phyloP scores from a whole-genome alignment of 2,329 filamentous ascomycete genomes.

The Phialocephala subalpina region DNA sequence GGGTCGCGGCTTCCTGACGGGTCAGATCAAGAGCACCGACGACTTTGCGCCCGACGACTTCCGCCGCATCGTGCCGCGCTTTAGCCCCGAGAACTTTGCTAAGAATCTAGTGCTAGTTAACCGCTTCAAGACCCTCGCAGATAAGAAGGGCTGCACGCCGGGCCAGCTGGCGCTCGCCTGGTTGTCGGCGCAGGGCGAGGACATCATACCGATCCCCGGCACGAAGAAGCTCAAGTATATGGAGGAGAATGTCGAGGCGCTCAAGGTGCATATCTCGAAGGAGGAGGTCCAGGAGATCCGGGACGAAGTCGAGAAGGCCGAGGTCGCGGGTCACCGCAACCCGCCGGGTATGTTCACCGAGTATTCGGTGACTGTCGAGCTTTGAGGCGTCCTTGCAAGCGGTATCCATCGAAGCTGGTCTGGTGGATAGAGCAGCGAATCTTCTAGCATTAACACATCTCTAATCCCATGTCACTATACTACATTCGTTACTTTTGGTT shows the following conservation, averaged over 20 bases:
- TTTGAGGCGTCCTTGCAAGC: too few species aligned
- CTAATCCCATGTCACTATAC: too few species aligned
- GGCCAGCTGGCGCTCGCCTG: conserved; percentile 64
- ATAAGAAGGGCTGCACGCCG: conserved; percentile 54
- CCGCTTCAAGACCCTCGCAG: conserved; percentile 51
- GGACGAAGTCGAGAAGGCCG: too few species aligned
- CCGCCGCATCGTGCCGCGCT: conserved; percentile 48
- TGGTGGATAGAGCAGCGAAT: too few species aligned
- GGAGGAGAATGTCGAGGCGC: conserved; percentile 45
- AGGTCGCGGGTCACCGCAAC: too few species aligned
- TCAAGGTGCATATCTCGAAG: too few species aligned
- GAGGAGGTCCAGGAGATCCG: too few species aligned
- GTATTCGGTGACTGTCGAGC: too few species aligned
- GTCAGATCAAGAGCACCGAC: conserved; percentile 34
- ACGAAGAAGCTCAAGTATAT: conserved; percentile 50
- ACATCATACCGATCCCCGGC: conserved; percentile 55
- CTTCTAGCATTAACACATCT: too few species aligned
- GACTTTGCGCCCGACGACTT: conserved; percentile 40
- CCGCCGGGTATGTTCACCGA: too few species aligned
- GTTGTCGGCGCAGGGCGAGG: conserved; percentile 56
- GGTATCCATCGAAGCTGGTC: too few species aligned
- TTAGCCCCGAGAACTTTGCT: conserved; percentile 55
- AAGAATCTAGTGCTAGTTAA: conserved; percentile 58
- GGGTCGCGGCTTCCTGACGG: conserved; percentile 56
- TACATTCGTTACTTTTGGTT: too few species aligned